Percentiles rank a stretch among this genome's conserved stretches.
Conservation (phyloP, 1,139 yeast species). For the Meyerozyma carpophila region DNA sequence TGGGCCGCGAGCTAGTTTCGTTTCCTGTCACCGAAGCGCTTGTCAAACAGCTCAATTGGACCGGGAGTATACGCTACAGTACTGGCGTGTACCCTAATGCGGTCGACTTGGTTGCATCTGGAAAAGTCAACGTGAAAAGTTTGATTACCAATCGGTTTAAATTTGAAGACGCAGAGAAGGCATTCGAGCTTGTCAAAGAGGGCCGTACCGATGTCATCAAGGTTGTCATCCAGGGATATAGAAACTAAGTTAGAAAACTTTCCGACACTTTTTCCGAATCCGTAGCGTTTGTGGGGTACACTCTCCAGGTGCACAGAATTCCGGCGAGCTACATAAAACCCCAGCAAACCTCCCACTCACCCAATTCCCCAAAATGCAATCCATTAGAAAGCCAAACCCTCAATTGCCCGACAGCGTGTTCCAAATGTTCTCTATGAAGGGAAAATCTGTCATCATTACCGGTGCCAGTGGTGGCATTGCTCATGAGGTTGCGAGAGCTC, state of each 20-base stretch:
- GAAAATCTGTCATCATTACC: constrained; percentile 83
- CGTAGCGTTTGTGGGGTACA: background rate
- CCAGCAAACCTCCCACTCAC: too few species aligned
- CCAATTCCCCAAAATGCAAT: background rate
- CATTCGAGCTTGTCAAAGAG: constrained; percentile 2
- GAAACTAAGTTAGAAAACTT: background rate
- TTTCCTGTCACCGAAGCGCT: constrained; percentile 3
- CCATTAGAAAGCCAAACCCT: constrained; percentile 5
- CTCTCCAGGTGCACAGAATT: background rate
- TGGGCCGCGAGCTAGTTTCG: constrained; percentile 1
- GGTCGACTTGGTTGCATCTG: constrained; percentile 1
- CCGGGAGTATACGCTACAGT: constrained; percentile 1
- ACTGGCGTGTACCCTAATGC: constrained; percentile 1
- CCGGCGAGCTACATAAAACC: background rate
- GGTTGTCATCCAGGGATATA: constrained; percentile 2
- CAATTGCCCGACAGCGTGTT: constrained; percentile 25
- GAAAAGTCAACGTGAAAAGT: constrained; percentile 2
- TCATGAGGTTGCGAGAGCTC: constrained; percentile 76
- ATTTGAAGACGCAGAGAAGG: constrained; percentile 2
- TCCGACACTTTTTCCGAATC: background rate
- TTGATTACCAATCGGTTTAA: constrained; percentile 3
- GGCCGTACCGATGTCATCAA: constrained; percentile 2
- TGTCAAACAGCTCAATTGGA: constrained; percentile 2
- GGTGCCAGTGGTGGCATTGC: constrained; percentile 91
- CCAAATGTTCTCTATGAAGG: constrained; percentile 63